A percentile compares a stretch with the other conserved stretches of the same genome.
Evolutionary conservation across 805 yeast genomes (phyloP).

Genomic region (Candida wancherniae): DNA sequence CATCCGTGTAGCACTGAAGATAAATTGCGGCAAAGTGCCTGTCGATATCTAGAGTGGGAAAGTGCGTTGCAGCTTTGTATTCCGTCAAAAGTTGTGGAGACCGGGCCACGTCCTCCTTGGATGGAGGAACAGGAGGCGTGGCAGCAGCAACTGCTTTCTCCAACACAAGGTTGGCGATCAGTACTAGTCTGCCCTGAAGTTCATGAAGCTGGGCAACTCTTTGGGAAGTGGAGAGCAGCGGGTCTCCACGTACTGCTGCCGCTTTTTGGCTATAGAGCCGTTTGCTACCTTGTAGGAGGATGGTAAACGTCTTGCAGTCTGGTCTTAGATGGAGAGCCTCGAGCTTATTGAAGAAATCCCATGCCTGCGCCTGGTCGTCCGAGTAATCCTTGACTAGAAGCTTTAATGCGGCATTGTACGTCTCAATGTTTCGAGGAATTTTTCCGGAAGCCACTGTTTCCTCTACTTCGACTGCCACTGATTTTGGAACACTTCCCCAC

Average conservation of each 20-base stretch:
- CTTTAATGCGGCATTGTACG: constrained; percentile 36
- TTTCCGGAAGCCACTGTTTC: constrained; percentile 18
- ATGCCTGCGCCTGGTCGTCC: constrained; percentile 30
- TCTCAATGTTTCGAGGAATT: constrained; percentile 18
- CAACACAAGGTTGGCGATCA: constrained; percentile 25
- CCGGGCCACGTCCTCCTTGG: constrained; percentile 20
- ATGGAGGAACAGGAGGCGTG: constrained; percentile 33
- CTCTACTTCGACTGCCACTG: constrained; percentile 18
- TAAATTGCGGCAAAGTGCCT: constrained; percentile 28
- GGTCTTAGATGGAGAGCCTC: constrained; percentile 20
- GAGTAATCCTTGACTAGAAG: constrained; percentile 30
- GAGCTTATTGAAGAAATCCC: constrained; percentile 33
- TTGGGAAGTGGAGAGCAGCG: constrained; percentile 14
- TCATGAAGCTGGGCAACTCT: constrained; percentile 23
- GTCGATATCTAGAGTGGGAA: constrained; percentile 25
- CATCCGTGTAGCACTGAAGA: constrained; percentile 26
- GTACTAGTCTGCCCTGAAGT: constrained; percentile 24
- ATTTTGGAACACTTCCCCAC: constrained; percentile 29
- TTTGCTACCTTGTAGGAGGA: constrained; percentile 33
- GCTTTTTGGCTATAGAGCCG: constrained; percentile 16
- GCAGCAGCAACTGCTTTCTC: constrained; percentile 25
- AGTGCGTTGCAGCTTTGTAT: constrained; percentile 12
- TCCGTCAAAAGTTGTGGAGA: constrained; percentile 18
- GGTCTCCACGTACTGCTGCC: constrained; percentile 12
- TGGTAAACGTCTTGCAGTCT: constrained; percentile 35